phyloP scores from a whole-genome alignment of 1,284 basidiomycete genomes.

The Trametes versicolor region DNA sequence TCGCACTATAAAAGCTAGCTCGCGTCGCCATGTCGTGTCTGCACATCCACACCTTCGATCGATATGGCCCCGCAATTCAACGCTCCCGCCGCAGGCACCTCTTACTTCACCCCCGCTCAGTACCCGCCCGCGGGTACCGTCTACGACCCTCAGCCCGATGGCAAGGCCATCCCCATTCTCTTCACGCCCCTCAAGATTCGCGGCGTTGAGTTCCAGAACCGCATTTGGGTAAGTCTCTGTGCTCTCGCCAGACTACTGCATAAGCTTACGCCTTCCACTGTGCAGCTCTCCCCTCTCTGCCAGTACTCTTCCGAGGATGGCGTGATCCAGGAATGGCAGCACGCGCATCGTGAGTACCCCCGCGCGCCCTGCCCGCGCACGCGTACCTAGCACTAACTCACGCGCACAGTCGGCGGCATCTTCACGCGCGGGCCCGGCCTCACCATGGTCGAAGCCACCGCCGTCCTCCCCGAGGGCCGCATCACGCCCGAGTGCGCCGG shows the following conservation, averaged over 20 bases:
- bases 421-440: slow-evolving; percentile 63
- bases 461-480: slow-evolving; percentile 81
- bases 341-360: slow-evolving; percentile 66
- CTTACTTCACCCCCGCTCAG: slow-evolving; percentile 66
- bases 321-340: slow-evolving; percentile 77
- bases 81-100: slow-evolving; percentile 34
- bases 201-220: slow-evolving; percentile 72
- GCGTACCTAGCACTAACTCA: background rate
- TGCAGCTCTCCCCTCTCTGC: slow-evolving; percentile 69
- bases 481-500: slow-evolving; percentile 78
- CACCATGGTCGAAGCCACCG: slow-evolving; percentile 74
- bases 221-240: slow-evolving; percentile 58
- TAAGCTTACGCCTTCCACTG: background rate
- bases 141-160: slow-evolving; percentile 53
- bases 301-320: slow-evolving; percentile 78
- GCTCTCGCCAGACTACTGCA: background rate
- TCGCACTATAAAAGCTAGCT: background rate
- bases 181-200: slow-evolving; percentile 74
- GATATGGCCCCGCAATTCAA: background rate
- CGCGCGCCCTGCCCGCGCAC: background rate
- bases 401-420: slow-evolving; percentile 46
- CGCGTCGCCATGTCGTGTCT: background rate
- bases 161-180: slow-evolving; percentile 57
- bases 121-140: slow-evolving; percentile 58
- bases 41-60: background rate